Conservation (phyloP, 805 yeast species). For the Candida tibetensis region DNA sequence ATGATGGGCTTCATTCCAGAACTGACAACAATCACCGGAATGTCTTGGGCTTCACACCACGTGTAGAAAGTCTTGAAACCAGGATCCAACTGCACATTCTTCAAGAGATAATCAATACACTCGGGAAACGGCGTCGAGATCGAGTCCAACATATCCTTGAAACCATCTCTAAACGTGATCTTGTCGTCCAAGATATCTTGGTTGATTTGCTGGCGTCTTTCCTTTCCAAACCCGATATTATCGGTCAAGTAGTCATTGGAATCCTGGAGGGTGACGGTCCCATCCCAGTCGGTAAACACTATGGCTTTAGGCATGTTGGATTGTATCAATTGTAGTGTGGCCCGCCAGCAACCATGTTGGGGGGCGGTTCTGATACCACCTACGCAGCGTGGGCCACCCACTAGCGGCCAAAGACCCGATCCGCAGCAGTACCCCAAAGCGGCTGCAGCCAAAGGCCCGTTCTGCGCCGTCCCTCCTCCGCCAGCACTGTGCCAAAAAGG, state of each 20-base stretch:
- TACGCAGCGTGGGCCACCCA: background rate
- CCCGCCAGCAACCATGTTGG: background rate
- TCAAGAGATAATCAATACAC: slow-evolving; percentile 68
- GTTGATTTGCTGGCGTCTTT: slow-evolving; percentile 63
- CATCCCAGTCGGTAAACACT: slow-evolving; percentile 97
- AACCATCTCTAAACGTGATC: slow-evolving; percentile 77
- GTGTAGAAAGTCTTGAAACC: slow-evolving; percentile 81
- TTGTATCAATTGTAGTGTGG: background rate
- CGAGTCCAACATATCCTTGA: slow-evolving; percentile 79
- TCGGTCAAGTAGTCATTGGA: slow-evolving; percentile 92
- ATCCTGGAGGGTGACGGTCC: slow-evolving; percentile 94
- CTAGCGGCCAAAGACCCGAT: background rate
- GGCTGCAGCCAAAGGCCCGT: too few relatives aligned
- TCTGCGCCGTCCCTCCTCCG: too few relatives aligned
- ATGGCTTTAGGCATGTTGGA: slow-evolving; percentile 54
- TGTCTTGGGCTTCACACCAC: slow-evolving; percentile 68
- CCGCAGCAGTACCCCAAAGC: too few relatives aligned
- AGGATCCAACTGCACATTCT: slow-evolving; percentile 75
- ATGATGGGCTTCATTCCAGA: slow-evolving; percentile 95
- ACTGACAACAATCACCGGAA: slow-evolving; percentile 85
- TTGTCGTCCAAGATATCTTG: slow-evolving; percentile 67
- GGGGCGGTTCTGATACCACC: too few relatives aligned
- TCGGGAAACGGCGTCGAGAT: slow-evolving; percentile 72
- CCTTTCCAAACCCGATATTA: slow-evolving; percentile 78
- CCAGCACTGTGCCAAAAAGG: too few relatives aligned